These are phyloP conservation scores for Claviceps humidiphila DNA, from an alignment of 2,329 filamentous ascomycete species.

Conservation along the genomic window DNA sequence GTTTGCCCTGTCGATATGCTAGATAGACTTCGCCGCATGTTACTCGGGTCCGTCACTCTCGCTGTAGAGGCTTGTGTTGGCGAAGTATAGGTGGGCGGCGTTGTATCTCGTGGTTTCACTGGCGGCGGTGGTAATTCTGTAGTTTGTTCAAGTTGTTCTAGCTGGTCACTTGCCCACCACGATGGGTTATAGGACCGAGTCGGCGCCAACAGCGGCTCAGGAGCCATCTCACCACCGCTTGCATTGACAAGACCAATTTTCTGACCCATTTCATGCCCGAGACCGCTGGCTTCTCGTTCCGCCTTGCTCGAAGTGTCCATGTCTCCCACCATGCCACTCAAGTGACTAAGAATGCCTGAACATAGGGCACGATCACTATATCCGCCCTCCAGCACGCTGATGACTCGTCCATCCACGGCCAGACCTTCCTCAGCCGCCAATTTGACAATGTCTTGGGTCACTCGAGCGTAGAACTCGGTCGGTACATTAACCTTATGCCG, in stretches of 20 bases:
- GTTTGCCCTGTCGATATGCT: constrained; percentile 25
- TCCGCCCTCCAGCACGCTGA: constrained; percentile 90
- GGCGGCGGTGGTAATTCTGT: constrained; percentile 34
- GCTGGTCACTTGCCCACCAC: constrained; percentile 56
- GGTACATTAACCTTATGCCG: constrained; percentile 91
- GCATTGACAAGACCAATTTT: constrained; percentile 29
- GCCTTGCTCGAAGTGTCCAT: constrained; percentile 28
- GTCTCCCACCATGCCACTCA: constrained; percentile 62
- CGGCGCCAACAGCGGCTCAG: constrained; percentile 12
- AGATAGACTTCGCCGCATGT: constrained; percentile 50
- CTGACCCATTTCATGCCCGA: constrained; percentile 46
- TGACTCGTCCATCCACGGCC: constrained; percentile 66
- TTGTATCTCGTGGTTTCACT: constrained; percentile 41
- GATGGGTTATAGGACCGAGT: constrained; percentile 45
- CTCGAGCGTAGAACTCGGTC: constrained; percentile 87
- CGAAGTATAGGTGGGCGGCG: constrained; percentile 64
- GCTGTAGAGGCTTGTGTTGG: constrained; percentile 80
- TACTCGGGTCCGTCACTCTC: constrained; percentile 58
- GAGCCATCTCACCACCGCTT: constrained; percentile 13
- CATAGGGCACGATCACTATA: constrained; percentile 86
- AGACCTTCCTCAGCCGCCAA: constrained; percentile 70
- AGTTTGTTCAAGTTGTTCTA: constrained; percentile 57
- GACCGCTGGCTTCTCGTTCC: constrained; percentile 23
- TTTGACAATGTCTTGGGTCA: constrained; percentile 73
- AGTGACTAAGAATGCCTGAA: constrained; percentile 79